phyloP scores from a whole-genome alignment of 2,329 filamentous ascomycete species.

The Colletotrichum abscissum region DNA sequence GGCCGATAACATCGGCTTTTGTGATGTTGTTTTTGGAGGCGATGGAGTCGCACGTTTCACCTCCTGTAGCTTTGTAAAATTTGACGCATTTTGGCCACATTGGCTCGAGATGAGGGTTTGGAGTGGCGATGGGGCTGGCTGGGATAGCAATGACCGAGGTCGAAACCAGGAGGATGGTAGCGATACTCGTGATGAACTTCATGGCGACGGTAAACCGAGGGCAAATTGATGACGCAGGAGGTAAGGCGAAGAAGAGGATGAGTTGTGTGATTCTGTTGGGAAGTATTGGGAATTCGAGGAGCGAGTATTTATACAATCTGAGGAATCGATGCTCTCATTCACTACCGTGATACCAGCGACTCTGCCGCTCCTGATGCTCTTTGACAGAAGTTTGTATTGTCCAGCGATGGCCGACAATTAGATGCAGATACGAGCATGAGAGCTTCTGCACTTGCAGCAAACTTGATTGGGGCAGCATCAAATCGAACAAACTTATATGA shows the following conservation, averaged over 20 bases:
- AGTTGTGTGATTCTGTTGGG: background rate
- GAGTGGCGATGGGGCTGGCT: background rate
- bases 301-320: background rate
- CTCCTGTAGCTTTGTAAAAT: constrained; percentile 18
- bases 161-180: background rate
- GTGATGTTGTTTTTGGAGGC: constrained; percentile 41
- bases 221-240: background rate
- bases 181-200: background rate
- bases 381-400: background rate
- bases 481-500: background rate
- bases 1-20: constrained; percentile 40
- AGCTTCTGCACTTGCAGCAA: background rate
- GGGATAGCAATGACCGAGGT: background rate
- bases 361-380: background rate
- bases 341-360: background rate
- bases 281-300: background rate
- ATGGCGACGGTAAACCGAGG: background rate
- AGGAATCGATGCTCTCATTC: background rate
- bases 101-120: background rate
- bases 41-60: constrained; percentile 36
- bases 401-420: background rate
- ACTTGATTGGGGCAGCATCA: background rate
- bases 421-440: background rate
- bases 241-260: background rate
- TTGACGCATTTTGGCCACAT: constrained; percentile 9